phyloP scores from a whole-genome alignment of 2,329 filamentous ascomycete genomes.

The Colletotrichum sp. region DNA sequence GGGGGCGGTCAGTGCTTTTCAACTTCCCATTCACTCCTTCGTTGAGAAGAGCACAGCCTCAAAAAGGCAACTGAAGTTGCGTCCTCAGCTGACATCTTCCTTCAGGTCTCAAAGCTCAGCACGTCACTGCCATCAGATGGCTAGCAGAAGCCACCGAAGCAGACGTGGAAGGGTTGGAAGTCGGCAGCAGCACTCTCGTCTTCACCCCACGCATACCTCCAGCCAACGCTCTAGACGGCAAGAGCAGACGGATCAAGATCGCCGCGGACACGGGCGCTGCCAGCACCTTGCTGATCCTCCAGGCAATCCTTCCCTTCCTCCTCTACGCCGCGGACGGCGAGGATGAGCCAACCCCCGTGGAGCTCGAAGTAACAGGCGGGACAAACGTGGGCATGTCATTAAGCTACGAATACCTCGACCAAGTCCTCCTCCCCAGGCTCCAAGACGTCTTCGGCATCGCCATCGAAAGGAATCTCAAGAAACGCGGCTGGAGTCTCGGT shows the following conservation, averaged over 20 bases:
- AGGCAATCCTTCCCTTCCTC: slow-evolving; percentile 64
- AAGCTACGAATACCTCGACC: slow-evolving; percentile 67
- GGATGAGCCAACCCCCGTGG: slow-evolving; percentile 38
- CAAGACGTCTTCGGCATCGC: slow-evolving; percentile 53
- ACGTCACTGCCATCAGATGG: slow-evolving; percentile 60
- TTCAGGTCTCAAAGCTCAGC: slow-evolving; percentile 64
- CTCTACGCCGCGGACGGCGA: slow-evolving; percentile 54
- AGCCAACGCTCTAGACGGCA: slow-evolving; percentile 34
- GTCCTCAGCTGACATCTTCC: not conserved
- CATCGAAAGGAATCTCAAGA: slow-evolving; percentile 48
- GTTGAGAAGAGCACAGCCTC: not conserved
- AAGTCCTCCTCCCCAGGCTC: slow-evolving; percentile 62
- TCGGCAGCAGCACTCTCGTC: slow-evolving; percentile 56
- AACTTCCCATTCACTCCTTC: not conserved
- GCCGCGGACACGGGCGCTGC: slow-evolving; percentile 54
- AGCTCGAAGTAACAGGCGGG: slow-evolving; percentile 59
- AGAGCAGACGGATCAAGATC: slow-evolving; percentile 50
- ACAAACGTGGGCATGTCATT: slow-evolving; percentile 63
- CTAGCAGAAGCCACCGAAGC: slow-evolving; percentile 58
- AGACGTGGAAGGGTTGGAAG: slow-evolving; percentile 51
- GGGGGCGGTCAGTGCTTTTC: slow-evolving; percentile 10
- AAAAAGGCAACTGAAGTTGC: not conserved
- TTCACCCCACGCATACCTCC: slow-evolving; percentile 49
- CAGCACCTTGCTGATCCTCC: slow-evolving; percentile 62
- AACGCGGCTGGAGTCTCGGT: slow-evolving; percentile 57